phyloP scores from a whole-genome alignment of 768 basidiomycete species.

The Boletus edulis region DNA sequence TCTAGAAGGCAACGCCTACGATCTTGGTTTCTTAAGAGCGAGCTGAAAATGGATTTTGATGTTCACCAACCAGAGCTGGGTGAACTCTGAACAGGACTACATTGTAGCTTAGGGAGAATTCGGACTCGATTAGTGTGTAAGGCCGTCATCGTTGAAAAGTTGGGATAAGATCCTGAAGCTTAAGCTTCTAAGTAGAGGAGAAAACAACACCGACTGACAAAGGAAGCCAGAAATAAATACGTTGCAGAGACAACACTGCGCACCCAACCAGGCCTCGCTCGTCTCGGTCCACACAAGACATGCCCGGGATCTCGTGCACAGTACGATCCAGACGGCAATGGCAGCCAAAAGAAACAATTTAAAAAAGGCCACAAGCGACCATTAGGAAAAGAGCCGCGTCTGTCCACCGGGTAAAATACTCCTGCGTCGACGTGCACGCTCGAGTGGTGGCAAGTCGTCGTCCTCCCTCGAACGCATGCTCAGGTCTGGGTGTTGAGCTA shows the following conservation, averaged over 20 bases:
- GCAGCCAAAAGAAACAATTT: too few relatives aligned
- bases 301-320: too few relatives aligned
- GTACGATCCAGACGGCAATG: too few relatives aligned
- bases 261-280: not conserved
- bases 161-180: too few relatives aligned
- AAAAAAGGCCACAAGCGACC: too few relatives aligned
- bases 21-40: not conserved
- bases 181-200: too few relatives aligned
- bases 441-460: constrained; percentile 64
- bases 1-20: too few relatives aligned
- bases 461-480: constrained; percentile 39
- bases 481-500: constrained; percentile 24
- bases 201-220: too few relatives aligned
- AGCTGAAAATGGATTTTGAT: not conserved
- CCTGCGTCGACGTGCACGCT: constrained; percentile 58
- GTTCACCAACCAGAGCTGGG: not conserved
- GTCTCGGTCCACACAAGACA: not conserved
- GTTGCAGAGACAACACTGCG: not conserved
- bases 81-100: constrained; percentile 14
- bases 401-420: constrained; percentile 35
- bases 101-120: constrained; percentile 16
- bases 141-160: not conserved
- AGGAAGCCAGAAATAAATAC: not conserved
- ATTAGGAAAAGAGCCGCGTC: constrained; percentile 21
- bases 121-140: not conserved